These are phyloP conservation scores for Oxyria digyna DNA, from an alignment of 148 eudicot genomes.

Conservation along the genomic window DNA sequence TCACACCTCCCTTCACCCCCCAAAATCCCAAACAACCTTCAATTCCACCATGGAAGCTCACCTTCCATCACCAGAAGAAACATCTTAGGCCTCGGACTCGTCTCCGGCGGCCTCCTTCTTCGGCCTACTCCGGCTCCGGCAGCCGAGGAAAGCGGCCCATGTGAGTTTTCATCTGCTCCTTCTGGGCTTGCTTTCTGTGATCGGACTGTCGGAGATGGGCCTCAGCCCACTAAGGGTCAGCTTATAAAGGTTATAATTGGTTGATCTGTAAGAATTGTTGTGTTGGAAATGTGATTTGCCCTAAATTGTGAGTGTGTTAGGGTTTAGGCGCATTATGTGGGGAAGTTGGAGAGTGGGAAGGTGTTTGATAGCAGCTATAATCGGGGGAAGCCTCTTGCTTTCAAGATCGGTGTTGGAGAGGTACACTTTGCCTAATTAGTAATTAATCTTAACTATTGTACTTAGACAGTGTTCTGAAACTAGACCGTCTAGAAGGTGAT, in stretches of 20 bases:
- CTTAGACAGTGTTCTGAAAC: no score
- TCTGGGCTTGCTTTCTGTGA: constrained; percentile 79
- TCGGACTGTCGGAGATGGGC: constrained; percentile 42
- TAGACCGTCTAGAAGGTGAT: no score
- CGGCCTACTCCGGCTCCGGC: neutral
- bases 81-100: neutral
- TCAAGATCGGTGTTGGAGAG: constrained; percentile 83
- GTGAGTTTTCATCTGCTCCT: constrained; percentile 47
- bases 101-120: constrained; percentile 4
- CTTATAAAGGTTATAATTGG: constrained; percentile 66
- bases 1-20: neutral
- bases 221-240: constrained; percentile 54
- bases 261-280: neutral
- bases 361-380: constrained; percentile 89
- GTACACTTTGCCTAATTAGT: constrained; percentile 30
- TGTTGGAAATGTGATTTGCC: no score
- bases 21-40: neutral
- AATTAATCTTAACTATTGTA: no score
- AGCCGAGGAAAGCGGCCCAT: constrained; percentile 13
- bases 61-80: neutral
- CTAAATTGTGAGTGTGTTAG: no score
- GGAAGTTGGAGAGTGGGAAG: constrained; percentile 66
- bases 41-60: neutral
- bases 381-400: constrained; percentile 82
- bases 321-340: constrained; percentile 85